A percentile compares a stretch with the other conserved stretches of the same genome.
phyloP scores from a whole-genome alignment of 441 rosid species.

The Adansonia grandidieri region DNA sequence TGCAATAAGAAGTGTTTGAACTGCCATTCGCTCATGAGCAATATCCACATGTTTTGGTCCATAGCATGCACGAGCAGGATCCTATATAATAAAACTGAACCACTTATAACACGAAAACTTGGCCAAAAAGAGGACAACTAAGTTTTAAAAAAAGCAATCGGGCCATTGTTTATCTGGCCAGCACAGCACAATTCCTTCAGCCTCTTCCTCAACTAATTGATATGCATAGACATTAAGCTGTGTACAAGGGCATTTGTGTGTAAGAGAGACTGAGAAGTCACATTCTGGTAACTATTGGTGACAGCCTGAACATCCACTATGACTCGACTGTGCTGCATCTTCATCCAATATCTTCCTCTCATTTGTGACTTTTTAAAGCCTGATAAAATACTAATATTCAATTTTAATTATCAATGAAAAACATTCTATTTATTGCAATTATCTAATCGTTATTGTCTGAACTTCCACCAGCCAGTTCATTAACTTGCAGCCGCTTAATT shows the following conservation, averaged over 20 bases:
- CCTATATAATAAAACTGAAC: conserved; percentile 48
- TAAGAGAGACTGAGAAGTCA: neutral
- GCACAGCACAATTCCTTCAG: neutral
- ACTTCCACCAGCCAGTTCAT: neutral
- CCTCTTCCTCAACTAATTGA: neutral
- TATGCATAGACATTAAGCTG: neutral
- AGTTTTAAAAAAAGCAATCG: neutral
- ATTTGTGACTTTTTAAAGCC: neutral
- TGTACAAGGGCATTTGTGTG: neutral
- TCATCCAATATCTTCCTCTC: neutral
- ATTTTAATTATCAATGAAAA: neutral
- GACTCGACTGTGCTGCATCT: neutral
- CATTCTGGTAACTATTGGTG: neutral
- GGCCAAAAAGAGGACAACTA: neutral
- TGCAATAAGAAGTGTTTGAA: conserved; percentile 90
- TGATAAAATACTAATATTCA: neutral
- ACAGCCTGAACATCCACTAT: neutral
- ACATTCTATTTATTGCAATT: neutral
- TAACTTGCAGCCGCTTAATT: neutral
- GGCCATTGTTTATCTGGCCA: neutral
- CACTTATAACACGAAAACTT: neutral
- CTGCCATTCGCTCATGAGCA: conserved; percentile 93
- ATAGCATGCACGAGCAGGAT: conserved; percentile 81
- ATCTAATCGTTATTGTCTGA: neutral
- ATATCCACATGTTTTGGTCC: conserved; percentile 98